These are phyloP conservation scores for Cercospora zeae-maydis DNA, from an alignment of 2,329 filamentous ascomycete genomes.

Conservation along the genomic window DNA sequence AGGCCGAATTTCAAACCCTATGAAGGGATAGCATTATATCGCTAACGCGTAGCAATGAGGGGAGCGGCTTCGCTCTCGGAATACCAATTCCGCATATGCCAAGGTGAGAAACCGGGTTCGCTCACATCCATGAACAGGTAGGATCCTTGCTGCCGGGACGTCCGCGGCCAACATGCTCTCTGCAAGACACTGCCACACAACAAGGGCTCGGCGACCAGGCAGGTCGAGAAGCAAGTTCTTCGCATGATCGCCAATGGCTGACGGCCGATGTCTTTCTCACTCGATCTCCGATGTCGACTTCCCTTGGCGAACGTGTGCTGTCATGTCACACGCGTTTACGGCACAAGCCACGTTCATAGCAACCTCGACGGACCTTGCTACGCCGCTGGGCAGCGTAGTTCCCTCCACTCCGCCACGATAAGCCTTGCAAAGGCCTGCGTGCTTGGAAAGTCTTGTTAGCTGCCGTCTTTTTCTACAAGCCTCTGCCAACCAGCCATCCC, in stretches of 20 bases:
- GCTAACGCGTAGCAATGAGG: neutral
- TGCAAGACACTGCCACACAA: neutral
- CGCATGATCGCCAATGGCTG: neutral
- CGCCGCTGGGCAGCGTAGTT: neutral
- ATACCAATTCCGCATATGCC: neutral
- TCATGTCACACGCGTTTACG: neutral
- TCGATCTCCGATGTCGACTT: neutral
- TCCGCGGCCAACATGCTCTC: neutral
- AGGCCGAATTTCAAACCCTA: no score
- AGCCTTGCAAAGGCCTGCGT: conserved; percentile 4
- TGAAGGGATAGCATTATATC: neutral
- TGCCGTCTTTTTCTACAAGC: neutral
- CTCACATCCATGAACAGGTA: neutral
- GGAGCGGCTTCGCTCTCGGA: neutral
- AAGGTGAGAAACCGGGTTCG: neutral
- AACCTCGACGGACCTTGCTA: neutral
- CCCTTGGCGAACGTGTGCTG: conserved; percentile 5
- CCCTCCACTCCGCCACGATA: conserved; percentile 3
- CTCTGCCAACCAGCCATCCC: neutral
- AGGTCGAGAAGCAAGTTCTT: neutral
- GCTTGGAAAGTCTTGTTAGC: neutral
- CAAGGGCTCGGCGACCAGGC: neutral
- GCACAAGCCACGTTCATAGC: neutral
- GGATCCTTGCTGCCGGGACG: neutral
- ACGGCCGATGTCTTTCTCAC: neutral